Evolutionary conservation across 495 filamentous ascomycete genomes (phyloP).

Genomic region (Talaromyces nanjingensis): DNA sequence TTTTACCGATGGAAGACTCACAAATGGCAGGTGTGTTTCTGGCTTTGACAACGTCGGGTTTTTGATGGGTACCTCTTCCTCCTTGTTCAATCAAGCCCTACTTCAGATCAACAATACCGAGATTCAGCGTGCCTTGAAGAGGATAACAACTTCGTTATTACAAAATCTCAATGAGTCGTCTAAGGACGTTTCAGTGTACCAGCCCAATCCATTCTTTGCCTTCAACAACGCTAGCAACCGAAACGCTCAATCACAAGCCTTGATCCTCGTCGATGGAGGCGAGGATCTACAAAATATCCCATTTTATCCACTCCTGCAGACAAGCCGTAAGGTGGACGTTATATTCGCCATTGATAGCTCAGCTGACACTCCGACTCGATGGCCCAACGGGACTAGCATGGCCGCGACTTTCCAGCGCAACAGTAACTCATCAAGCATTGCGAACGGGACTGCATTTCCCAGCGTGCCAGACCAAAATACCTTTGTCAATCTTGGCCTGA

Average conservation of each 20-base stretch:
- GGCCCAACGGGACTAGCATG: constrained; percentile 83
- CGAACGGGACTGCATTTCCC: constrained; percentile 81
- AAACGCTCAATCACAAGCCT: constrained; percentile 40
- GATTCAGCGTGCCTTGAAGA: constrained; percentile 46
- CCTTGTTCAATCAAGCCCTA: constrained; percentile 77
- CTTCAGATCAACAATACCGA: constrained; percentile 47
- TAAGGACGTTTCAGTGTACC: constrained; percentile 75
- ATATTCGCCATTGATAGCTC: constrained; percentile 83
- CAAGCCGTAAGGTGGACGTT: constrained; percentile 70
- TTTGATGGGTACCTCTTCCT: constrained; percentile 85
- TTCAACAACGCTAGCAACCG: constrained; percentile 61
- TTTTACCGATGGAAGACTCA: constrained; percentile 59
- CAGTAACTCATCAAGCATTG: constrained; percentile 44
- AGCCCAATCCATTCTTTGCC: constrained; percentile 75
- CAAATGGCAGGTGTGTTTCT: constrained; percentile 56
- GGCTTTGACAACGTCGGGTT: constrained; percentile 85
- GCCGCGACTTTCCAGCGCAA: constrained; percentile 79
- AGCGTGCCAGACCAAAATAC: constrained; percentile 74
- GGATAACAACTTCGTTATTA: constrained; percentile 51
- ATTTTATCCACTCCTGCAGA: constrained; percentile 78
- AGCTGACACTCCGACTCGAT: constrained; percentile 67
- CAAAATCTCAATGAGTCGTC: constrained; percentile 43
- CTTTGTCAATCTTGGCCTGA: constrained; percentile 80
- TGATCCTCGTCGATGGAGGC: constrained; percentile 84
- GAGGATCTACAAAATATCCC: constrained; percentile 85